phyloP scores from a whole-genome alignment of 352 stramenopile species.

The Phytophthora europaea region DNA sequence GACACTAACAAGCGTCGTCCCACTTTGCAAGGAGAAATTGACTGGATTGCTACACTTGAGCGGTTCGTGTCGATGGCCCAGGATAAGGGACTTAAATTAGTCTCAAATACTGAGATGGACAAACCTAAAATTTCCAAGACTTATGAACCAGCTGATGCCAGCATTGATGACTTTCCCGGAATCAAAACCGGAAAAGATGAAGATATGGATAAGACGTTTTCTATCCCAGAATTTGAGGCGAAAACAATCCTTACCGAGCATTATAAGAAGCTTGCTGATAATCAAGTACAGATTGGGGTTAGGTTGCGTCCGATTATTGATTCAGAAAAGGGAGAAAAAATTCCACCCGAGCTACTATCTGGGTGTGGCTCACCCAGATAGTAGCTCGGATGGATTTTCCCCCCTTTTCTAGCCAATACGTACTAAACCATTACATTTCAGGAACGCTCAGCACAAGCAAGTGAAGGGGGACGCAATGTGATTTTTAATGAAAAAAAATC shows the following conservation, averaged over 20 bases:
- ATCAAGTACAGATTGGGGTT: neutral
- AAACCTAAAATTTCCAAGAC: no score
- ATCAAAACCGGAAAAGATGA: no score
- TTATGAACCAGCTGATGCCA: no score
- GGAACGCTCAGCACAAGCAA: no score
- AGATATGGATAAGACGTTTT: neutral
- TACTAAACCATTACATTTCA: no score
- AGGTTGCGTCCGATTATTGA: neutral
- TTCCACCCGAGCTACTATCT: no score
- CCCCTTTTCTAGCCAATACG: no score
- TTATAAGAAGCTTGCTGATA: neutral
- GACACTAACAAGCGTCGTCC: neutral
- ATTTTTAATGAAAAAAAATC: conserved; percentile 11
- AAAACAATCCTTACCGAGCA: neutral
- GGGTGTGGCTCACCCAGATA: no score
- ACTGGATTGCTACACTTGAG: neutral
- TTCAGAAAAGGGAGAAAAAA: neutral
- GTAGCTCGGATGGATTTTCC: no score
- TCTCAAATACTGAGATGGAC: no score
- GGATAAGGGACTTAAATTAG: no score
- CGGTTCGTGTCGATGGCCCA: neutral
- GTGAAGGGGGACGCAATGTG: neutral
- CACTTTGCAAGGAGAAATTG: neutral
- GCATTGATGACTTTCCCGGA: no score
- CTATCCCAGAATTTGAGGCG: neutral